These are phyloP conservation scores for Candida nitratophila DNA, from an alignment of 805 yeast species.

Conservation along the genomic window DNA sequence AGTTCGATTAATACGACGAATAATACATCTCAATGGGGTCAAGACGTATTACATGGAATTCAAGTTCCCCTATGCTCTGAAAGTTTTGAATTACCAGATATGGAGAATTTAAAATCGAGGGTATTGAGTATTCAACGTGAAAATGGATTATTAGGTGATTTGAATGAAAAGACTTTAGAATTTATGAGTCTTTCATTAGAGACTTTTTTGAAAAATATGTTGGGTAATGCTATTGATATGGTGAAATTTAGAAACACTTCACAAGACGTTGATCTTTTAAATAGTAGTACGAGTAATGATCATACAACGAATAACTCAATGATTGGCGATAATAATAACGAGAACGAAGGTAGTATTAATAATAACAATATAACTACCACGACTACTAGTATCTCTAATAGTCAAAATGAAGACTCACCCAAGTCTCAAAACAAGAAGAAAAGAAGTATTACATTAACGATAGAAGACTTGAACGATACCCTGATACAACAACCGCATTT, in stretches of 20 bases:
- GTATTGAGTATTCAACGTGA: conserved; percentile 84
- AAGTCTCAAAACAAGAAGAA: conserved; percentile 8
- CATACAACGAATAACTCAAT: neutral
- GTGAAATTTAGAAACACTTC: conserved; percentile 37
- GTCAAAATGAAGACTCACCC: neutral
- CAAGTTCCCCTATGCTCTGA: conserved; percentile 78
- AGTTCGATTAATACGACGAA: neutral
- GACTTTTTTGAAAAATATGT: conserved; percentile 61
- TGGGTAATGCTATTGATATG: conserved; percentile 70
- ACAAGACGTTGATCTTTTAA: conserved; percentile 22
- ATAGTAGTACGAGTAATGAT: no score
- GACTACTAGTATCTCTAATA: neutral
- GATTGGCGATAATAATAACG: neutral
- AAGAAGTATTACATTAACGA: conserved; percentile 38
- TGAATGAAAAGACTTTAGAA: conserved; percentile 76
- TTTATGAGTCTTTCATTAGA: conserved; percentile 77
- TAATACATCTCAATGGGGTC: conserved; percentile 75
- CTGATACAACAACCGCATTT: conserved; percentile 58
- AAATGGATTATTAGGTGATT: conserved; percentile 76
- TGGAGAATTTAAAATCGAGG: conserved; percentile 55
- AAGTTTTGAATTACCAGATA: conserved; percentile 75
- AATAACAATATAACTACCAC: neutral
- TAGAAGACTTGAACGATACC: conserved; percentile 63
- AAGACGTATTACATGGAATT: conserved; percentile 81
- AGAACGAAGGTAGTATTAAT: neutral